Evolutionary conservation across 164 flowering plant species (phyloP).

Genomic region (Chimonanthus praecox): DNA sequence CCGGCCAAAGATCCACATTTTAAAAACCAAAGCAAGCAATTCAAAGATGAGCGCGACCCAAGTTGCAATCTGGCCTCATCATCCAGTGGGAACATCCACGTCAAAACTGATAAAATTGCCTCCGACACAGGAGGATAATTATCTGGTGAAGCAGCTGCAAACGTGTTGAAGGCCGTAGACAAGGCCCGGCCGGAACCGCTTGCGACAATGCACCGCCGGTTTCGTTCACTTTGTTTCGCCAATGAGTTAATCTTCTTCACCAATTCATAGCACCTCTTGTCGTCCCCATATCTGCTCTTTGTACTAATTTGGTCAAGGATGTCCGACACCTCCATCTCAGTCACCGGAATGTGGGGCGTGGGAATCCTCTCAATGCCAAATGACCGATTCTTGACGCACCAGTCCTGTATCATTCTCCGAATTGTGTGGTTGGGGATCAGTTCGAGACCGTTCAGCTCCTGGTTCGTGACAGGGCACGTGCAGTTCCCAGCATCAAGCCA

Average conservation of each 20-base stretch:
- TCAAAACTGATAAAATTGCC: constrained; percentile 33
- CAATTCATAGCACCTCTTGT: constrained; percentile 21
- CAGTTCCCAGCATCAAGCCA: constrained; percentile 67
- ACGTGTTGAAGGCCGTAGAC: constrained; percentile 34
- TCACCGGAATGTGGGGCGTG: constrained; percentile 64
- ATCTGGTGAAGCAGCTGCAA: constrained; percentile 21
- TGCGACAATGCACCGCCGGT: constrained; percentile 36
- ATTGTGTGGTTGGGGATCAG: constrained; percentile 68
- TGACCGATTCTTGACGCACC: constrained; percentile 68
- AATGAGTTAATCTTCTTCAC: constrained; percentile 36
- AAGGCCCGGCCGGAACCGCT: constrained; percentile 31
- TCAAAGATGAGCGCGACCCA: constrained; percentile 37
- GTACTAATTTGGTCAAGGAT: constrained; percentile 25
- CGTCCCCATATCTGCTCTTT: constrained; percentile 19
- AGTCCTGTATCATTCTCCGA: constrained; percentile 70
- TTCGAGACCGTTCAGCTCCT: constrained; percentile 34
- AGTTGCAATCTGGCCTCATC: constrained; percentile 27
- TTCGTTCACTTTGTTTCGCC: constrained; percentile 57
- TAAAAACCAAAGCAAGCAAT: constrained; percentile 43
- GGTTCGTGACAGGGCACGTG: constrained; percentile 72
- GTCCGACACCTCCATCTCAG: constrained; percentile 30
- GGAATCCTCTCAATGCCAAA: constrained; percentile 73
- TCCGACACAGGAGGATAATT: constrained; percentile 26
- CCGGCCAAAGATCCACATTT: constrained; percentile 31
- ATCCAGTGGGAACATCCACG: constrained; percentile 35